Conservation (phyloP, 768 basidiomycete genomes). For the Boletus tomentosulus region DNA sequence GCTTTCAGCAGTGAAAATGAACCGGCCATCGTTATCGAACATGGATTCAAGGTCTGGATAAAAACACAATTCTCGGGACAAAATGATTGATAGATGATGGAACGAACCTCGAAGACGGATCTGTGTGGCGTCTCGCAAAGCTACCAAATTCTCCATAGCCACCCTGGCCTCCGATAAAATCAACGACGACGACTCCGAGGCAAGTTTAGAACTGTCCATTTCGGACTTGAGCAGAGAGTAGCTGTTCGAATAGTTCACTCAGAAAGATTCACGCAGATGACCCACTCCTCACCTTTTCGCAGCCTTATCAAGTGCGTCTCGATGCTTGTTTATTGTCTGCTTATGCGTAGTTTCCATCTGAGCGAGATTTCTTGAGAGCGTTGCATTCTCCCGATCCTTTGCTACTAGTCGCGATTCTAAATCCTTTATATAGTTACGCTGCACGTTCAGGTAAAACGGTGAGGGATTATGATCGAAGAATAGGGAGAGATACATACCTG, state of each 20-base stretch:
- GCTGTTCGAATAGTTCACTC: conserved; percentile 14
- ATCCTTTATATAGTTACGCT: conserved; percentile 19
- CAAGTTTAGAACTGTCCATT: conserved; percentile 26
- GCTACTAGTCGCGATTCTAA: conserved; percentile 17
- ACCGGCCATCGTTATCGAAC: conserved; percentile 25
- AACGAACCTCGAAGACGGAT: conserved; percentile 27
- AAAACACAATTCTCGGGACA: background rate
- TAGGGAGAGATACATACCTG: conserved; percentile 6
- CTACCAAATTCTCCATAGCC: conserved; percentile 22
- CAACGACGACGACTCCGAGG: conserved; percentile 19
- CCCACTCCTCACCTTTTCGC: conserved; percentile 16
- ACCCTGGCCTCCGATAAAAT: conserved; percentile 23
- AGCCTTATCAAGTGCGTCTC: conserved; percentile 16
- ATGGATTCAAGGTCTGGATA: conserved; percentile 27
- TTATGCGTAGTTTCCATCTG: conserved; percentile 14
- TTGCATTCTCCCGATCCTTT: conserved; percentile 12
- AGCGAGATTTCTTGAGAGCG: conserved; percentile 10
- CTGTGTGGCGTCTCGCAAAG: conserved; percentile 20
- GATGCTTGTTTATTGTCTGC: conserved; percentile 10
- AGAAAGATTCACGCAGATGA: background rate
- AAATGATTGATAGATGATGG: background rate
- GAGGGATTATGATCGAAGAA: background rate
- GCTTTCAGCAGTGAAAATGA: conserved; percentile 24
- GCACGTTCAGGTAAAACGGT: background rate
- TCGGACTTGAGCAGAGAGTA: conserved; percentile 28